A percentile compares a stretch with the other conserved stretches of the same genome.
These are phyloP conservation scores for Platismatia glauca DNA, from an alignment of 495 filamentous ascomycete species.

Conservation along the genomic window DNA sequence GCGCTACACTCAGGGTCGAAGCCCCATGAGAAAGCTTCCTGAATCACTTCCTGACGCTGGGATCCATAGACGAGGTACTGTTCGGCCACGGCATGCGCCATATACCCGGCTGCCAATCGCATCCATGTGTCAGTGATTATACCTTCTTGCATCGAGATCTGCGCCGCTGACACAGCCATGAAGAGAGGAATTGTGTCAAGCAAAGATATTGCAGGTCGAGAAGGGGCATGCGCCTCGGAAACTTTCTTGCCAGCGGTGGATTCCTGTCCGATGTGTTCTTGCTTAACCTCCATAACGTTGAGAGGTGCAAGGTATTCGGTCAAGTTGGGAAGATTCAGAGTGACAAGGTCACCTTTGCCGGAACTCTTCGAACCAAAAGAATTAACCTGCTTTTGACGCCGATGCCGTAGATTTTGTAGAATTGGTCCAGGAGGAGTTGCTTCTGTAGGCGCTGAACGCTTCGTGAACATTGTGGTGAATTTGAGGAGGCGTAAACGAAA, in stretches of 20 bases:
- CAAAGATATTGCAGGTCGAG: slow-evolving; percentile 25
- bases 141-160: slow-evolving; percentile 16
- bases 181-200: slow-evolving; percentile 39
- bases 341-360: not conserved
- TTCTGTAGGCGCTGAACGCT: slow-evolving; percentile 16
- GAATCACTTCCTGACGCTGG: slow-evolving; percentile 22
- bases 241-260: not conserved
- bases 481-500: slow-evolving; percentile 31
- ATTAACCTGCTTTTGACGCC: slow-evolving; percentile 3
- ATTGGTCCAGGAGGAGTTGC: not conserved
- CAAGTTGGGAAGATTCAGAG: slow-evolving; percentile 1
- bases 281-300: not conserved
- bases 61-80: slow-evolving; percentile 33
- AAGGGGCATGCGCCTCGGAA: not conserved
- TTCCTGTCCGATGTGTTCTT: not conserved
- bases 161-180: slow-evolving; percentile 38
- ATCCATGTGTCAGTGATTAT: slow-evolving; percentile 31
- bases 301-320: not conserved
- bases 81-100: slow-evolving; percentile 44
- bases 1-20: slow-evolving; percentile 19
- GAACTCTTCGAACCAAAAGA: slow-evolving; percentile 13
- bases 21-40: slow-evolving; percentile 30
- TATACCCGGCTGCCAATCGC: slow-evolving; percentile 38
- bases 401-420: slow-evolving; percentile 7
- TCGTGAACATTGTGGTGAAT: slow-evolving; percentile 29